Base-by-base conservation (phyloP, 257 asterid species). In the Scutellaria minor region DNA sequence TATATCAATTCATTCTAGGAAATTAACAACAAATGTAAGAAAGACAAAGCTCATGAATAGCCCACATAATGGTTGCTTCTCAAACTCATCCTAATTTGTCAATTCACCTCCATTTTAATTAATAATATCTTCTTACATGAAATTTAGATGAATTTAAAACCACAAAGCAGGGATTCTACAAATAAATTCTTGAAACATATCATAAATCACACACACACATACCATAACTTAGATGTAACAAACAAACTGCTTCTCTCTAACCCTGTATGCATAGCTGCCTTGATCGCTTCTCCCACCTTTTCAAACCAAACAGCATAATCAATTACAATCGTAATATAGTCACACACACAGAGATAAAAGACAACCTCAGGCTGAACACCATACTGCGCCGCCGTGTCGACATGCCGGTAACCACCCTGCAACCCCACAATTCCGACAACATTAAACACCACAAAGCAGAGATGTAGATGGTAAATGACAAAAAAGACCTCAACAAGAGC, bases 351-450 rank as follows among this genome's bases (percentile, higher is more conserved):
- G 6, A 12, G 14, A 14, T 40, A 20, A 7, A 9, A 37, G 39
- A 6, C 2, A 40, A 85, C 96, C 90, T 79, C 77, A 12, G 72
- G 42, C 56, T 89, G 87, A 64, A 82, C 87, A 13, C 89, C 90
- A 53, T 90, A 87, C 46, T 88, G 76, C 5, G 77, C 77, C 2
- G 96, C 96, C 2, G 89, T 84, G 42, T 90, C 92, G 3, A 91
- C 87, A 63, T 87, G 97, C 84, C 92, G 81, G 73, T 87, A 90
- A 60, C 97, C 97, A 56, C 78, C 96, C 96, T 89, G 82, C 83
- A 76, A 12, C 41, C 24, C 60, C 10, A 7, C 0, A 22, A 13
- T n/a, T 45, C 39, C 44, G 37, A 71, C 20, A 24, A 3, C 24
- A 8, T 1, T 7, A 14, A 46, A 24, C 27, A 42, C 7, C 18